Evolutionary conservation across 208 protist species (phyloP).

Genomic region (Jaenimonas drosophilae): DNA sequence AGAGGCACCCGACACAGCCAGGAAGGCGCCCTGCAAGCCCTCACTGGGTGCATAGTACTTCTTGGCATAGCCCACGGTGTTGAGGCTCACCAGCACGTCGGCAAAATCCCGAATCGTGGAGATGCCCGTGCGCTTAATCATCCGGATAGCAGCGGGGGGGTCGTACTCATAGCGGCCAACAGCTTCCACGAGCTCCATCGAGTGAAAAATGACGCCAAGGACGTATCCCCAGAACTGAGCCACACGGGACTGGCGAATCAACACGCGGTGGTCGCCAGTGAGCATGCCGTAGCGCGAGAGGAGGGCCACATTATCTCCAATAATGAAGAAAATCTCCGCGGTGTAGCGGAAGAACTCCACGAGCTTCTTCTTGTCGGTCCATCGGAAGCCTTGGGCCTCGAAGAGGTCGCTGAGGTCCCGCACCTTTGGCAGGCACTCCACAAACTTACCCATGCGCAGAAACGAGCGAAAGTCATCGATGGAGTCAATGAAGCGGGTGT

Average conservation of each 20-base stretch:
- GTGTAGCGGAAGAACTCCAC: slow-evolving; percentile 32
- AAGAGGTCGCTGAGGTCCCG: slow-evolving; percentile 15
- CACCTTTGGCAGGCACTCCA: slow-evolving; percentile 29
- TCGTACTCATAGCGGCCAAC: slow-evolving; percentile 22
- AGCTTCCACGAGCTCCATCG: slow-evolving; percentile 30
- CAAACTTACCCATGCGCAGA: slow-evolving; percentile 36
- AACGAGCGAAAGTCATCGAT: slow-evolving; percentile 26
- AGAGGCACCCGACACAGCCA: slow-evolving; percentile 24
- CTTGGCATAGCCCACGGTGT: slow-evolving; percentile 5
- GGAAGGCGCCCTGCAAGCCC: slow-evolving; percentile 11
- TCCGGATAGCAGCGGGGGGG: slow-evolving; percentile 19
- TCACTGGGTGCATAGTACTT: slow-evolving; percentile 1
- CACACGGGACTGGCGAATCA: slow-evolving; percentile 1
- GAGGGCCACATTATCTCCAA: slow-evolving; percentile 32
- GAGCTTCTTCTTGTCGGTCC: slow-evolving; percentile 34
- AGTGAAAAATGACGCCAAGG: slow-evolving; percentile 14
- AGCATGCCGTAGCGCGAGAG: slow-evolving; percentile 16
- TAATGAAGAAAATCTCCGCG: slow-evolving; percentile 24
- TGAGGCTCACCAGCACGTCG: slow-evolving; percentile 21
- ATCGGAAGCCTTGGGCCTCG: slow-evolving; percentile 18
- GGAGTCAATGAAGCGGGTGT: slow-evolving; percentile 6
- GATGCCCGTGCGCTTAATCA: slow-evolving; percentile 13
- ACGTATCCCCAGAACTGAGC: slow-evolving; percentile 28
- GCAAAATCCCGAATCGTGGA: slow-evolving; percentile 16
- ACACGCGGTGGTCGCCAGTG: background rate